These are phyloP conservation scores for Schizochytrium sp. DNA, from an alignment of 108 stramenopile species.

Conservation along the genomic window DNA sequence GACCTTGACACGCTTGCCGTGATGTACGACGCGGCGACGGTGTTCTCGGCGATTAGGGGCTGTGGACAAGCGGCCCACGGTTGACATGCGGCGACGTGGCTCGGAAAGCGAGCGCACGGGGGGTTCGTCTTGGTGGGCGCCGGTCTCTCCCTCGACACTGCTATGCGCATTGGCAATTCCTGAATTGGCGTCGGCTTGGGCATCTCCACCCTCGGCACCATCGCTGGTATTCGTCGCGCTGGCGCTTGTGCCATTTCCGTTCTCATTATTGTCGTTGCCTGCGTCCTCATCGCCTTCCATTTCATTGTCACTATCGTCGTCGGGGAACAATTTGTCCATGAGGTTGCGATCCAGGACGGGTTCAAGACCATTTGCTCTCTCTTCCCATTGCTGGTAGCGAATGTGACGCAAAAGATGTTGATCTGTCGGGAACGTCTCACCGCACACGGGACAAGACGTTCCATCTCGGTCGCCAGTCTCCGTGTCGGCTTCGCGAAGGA, in stretches of 20 bases:
- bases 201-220: no score
- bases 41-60: neutral
- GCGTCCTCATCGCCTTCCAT: neutral
- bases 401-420: conserved; percentile 2
- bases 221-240: neutral
- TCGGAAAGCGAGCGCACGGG: neutral
- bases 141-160: no score
- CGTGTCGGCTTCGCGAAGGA: neutral
- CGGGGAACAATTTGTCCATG: neutral
- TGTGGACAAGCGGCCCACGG: neutral
- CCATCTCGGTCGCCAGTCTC: neutral
- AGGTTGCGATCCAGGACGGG: neutral
- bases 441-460: neutral
- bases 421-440: neutral
- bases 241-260: neutral
- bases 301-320: neutral
- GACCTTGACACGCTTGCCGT: neutral
- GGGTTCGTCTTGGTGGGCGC: neutral
- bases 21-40: neutral
- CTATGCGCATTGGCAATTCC: no score
- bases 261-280: neutral
- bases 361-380: neutral
- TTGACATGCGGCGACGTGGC: neutral
- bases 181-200: no score
- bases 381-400: conserved; percentile 12